Evolutionary conservation across 768 basidiomycete genomes (phyloP), one percentile per base, ranked within the genome.

Genomic region (Coprinopsis sp.): DNA sequence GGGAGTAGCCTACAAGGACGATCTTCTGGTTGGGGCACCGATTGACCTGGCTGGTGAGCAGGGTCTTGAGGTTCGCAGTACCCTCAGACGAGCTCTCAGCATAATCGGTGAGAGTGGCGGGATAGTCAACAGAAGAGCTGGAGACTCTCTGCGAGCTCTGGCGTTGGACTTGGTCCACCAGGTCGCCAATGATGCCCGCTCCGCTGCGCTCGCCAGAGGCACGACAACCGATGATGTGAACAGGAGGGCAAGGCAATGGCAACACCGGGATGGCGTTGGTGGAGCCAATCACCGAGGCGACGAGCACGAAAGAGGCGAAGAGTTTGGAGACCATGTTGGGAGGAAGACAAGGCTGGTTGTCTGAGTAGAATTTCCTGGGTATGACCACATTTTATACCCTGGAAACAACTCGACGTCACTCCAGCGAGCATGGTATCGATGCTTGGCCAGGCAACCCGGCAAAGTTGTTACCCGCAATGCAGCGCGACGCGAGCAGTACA

Each of bases 11-110:
- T 39, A 61, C 57, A 11, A 64, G 55, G 19, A 64, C 62, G 33
- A 64, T 61, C 52, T 64, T 64, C 39, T 61, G 60, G 33, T 51
- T 53, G 3, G 62, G 62, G 43, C 62, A 64, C 23, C 55, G 46
- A 18, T 48, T 46, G 13, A 54, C 56, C 47, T 61, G 60, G 38
- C 51, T 58, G 27, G 56, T 57, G 40, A 64, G 49, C 18, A 60
- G 34, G 16, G 56, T 44, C 39, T 53, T 64, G 27, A 58, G 60
- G 1, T 58, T 60, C 10, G 55, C 37, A 24, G 60, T 61, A 16
- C 62, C 62, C 31, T 57, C 54, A n/a, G 55, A 56, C n/a, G 59
- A 58, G 38, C 58, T 61, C 38, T 44, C 51, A 11, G 56, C 54
- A 22, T 64, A 64, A 46, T 58, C 55, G 39, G 54, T 58, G 44